Base-by-base conservation (phyloP, 805 yeast species). In the Starmerella geochares region DNA sequence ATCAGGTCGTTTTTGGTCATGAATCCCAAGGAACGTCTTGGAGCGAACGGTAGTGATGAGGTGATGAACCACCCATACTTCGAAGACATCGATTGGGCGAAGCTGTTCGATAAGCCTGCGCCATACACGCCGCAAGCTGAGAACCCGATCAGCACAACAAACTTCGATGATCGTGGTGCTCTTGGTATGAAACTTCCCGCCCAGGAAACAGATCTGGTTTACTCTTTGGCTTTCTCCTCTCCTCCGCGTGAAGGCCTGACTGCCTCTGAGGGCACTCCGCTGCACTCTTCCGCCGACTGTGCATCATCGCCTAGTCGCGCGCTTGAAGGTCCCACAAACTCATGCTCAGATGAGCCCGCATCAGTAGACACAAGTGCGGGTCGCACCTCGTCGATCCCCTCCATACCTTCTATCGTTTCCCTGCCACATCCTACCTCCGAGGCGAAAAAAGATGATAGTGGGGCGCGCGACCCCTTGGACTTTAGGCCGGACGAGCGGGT, bases 121-220 rank as follows among this genome's bases (percentile, higher is more conserved):
- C 78, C 94, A 0, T 92, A 92, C 67, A 79, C 87, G 7, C 99
- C 99, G 0, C 68, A 69, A 11, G 68, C 77, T 8, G 85, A 80
- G 6, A 75, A 86, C 58, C 95, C 96, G 0, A 94, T 84, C 59
- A 80, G 80, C 43, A 88, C 96, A 0, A 94, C 86, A 47, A 90
- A 92, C 62, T 92, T 90, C 65, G 98, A 92, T 59, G 58, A 74
- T 4, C 76, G 98, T 59, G 98, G 98, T 3, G 97, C 96, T 0
- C 79, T 74, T 5, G 50, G 39, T 1, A 13, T 47, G 33, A 35
- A 46, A 24, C 48, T 54, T 8, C 57, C 57, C 1, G 35, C 50
- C 2, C 53, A 54, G 20, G 54, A 54, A 11, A 39, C 54, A 4
- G 50, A 53, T 28, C 40, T 54, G 31, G 40, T 54, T 14, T 54